Conservation (phyloP, 2,329 filamentous ascomycete species). For the Pseudocercospora cruenta region DNA sequence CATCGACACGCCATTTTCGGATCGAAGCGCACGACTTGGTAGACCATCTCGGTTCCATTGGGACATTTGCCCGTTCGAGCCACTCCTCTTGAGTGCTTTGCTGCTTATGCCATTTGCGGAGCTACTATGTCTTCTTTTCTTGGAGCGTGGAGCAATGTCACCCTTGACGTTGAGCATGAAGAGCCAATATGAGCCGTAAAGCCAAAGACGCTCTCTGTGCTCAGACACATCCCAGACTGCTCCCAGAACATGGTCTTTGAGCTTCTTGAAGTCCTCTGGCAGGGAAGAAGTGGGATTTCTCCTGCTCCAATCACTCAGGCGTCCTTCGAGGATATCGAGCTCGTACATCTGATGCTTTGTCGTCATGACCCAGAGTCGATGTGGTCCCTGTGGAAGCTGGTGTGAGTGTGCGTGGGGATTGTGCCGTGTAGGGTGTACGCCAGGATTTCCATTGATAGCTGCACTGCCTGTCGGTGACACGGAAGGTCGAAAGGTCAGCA, state of each 20-base stretch:
- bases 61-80: slow-evolving; percentile 60
- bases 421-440: slow-evolving; percentile 53
- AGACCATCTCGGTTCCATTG: slow-evolving; percentile 37
- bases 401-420: slow-evolving; percentile 60
- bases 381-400: slow-evolving; percentile 57
- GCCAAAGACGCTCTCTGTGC: slow-evolving; percentile 70
- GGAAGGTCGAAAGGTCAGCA: slow-evolving; percentile 53
- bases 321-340: slow-evolving; percentile 77
- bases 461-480: slow-evolving; percentile 11
- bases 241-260: slow-evolving; percentile 81
- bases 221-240: slow-evolving; percentile 73
- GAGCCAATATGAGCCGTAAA: slow-evolving; percentile 84
- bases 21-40: slow-evolving; percentile 32
- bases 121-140: slow-evolving; percentile 35
- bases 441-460: slow-evolving; percentile 51
- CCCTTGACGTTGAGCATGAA: slow-evolving; percentile 87
- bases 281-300: slow-evolving; percentile 77
- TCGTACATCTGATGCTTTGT: slow-evolving; percentile 71
- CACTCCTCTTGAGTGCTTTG: slow-evolving; percentile 48
- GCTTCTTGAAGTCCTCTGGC: slow-evolving; percentile 71
- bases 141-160: slow-evolving; percentile 56
- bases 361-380: slow-evolving; percentile 64
- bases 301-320: slow-evolving; percentile 81
- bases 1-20: slow-evolving; percentile 37
- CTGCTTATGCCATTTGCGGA: slow-evolving; percentile 28